Base-by-base conservation (phyloP, 2,329 filamentous ascomycete genomes). In the Monosporascus sp. region DNA sequence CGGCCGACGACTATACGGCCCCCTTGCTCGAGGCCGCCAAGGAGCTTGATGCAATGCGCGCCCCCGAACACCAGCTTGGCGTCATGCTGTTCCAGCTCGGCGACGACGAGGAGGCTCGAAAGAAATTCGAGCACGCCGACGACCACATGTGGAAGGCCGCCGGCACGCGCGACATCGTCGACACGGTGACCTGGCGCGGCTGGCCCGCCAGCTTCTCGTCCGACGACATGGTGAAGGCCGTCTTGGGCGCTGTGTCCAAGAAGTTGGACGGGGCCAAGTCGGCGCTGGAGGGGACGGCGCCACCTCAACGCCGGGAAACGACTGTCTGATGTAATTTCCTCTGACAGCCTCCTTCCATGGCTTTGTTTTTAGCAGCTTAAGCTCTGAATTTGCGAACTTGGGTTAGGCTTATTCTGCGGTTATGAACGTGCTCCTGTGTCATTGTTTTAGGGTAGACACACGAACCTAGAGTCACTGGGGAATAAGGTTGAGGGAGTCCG, bases 61-160 rank as follows among this genome's bases (percentile, higher is more conserved):
- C 57, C 15, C 53, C 59, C 8, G 49, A 37, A 37, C 60, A 62
- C 18, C 80, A 84, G 60, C 80, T 82, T 35, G 66, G 66, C 18
- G 58, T 62, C 7, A 60, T 60, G 59, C 58, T 63, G 11, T 64
- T 64, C 55, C 62, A 62, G 51, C 50, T 62, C n/a, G 60, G 60
- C 43, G 60, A 64, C 44, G 53, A 62, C 52, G 60, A 63, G 50
- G 58, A 65, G 18, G 58, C 53, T 18, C 55, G 57, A 7, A 52
- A 43, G 37, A 55, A 52, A n/a, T 63, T 63, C 48, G 60, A 63
- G 52, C 58, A 62, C 26, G 59, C 57, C 14, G 61, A 63, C 53
- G 60, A 63, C 44, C 52, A 60, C 44, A 57, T 63, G 60, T 57
- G 55, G 51, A 56, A 53, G 51, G 48, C 52, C 24, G 56, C 58